Evolutionary conservation across 116 monocot genomes (phyloP).

Genomic region (Iris pallida): DNA sequence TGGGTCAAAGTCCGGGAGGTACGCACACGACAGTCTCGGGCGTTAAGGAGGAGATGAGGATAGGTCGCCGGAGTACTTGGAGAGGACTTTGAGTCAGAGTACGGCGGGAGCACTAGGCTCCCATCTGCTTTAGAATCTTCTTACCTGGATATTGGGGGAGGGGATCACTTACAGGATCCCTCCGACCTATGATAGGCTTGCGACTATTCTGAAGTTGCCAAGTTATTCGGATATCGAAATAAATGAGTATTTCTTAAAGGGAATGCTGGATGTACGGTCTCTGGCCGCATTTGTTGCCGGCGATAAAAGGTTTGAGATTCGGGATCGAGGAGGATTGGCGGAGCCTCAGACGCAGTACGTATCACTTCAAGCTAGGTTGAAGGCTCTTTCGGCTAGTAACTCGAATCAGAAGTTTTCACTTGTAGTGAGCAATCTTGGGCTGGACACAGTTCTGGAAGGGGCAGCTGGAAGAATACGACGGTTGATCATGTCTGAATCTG

Average conservation of each 20-base stretch:
- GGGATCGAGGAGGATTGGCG: conserved; percentile 49
- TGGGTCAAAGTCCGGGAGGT: conserved; percentile 33
- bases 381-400: conserved; percentile 42
- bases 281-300: conserved; percentile 69
- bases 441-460: conserved; percentile 85
- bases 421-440: conserved; percentile 55
- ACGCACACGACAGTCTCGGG: conserved; percentile 22
- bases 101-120: conserved; percentile 35
- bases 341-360: conserved; percentile 78
- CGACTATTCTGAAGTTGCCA: conserved; percentile 51
- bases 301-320: conserved; percentile 45
- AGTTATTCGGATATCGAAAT: conserved; percentile 61
- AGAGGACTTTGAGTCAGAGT: conserved; percentile 32
- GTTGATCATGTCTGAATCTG: conserved; percentile 77
- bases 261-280: conserved; percentile 65
- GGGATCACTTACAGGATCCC: conserved; percentile 74
- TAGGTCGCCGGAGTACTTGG: conserved; percentile 43
- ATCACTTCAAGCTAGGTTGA: conserved; percentile 85
- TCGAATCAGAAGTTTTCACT: conserved; percentile 65
- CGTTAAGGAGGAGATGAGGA: conserved; percentile 34
- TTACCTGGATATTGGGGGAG: conserved; percentile 87
- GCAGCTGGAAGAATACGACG: conserved; percentile 88
- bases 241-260: conserved; percentile 68
- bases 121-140: conserved; percentile 44
- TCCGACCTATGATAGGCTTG: conserved; percentile 80